phyloP scores from a whole-genome alignment of 106 monocot genomes.

The Allium cepa region DNA sequence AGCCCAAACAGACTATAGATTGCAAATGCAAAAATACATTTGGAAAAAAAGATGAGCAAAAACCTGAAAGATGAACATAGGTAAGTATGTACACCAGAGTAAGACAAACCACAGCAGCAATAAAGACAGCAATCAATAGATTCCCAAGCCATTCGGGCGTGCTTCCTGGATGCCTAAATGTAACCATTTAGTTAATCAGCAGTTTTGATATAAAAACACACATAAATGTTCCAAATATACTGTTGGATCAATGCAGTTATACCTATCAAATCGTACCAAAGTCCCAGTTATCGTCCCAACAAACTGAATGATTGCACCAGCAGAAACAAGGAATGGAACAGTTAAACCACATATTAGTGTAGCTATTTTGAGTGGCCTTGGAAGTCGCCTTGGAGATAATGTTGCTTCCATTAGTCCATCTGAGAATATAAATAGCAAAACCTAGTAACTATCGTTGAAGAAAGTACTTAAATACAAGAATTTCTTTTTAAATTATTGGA shows the following conservation, averaged over 20 bases:
- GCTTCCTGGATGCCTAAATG: constrained; percentile 78
- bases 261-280: constrained; percentile 84
- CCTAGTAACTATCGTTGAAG: constrained; percentile 1
- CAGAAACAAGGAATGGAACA: constrained; percentile 57
- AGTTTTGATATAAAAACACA: constrained; percentile 1
- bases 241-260: constrained; percentile 1
- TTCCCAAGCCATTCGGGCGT: constrained; percentile 73
- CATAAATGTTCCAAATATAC: not conserved
- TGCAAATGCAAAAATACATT: not conserved
- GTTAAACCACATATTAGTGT: constrained; percentile 63
- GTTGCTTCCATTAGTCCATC: constrained; percentile 98
- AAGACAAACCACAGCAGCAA: constrained; percentile 61
- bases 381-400: constrained; percentile 61
- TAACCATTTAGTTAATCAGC: not conserved
- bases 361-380: constrained; percentile 57
- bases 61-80: constrained; percentile 92
- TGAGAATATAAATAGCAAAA: constrained; percentile 14
- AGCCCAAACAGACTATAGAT: no score
- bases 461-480: not conserved
- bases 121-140: constrained; percentile 43
- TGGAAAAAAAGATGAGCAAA: not conserved
- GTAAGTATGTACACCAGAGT: constrained; percentile 78
- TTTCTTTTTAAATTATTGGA: no score
- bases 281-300: constrained; percentile 39
- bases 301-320: constrained; percentile 48